Percentiles rank a stretch among this genome's conserved stretches.
phyloP scores from a whole-genome alignment of 2,329 filamentous ascomycete genomes.

The Sordariomycetes sp. region DNA sequence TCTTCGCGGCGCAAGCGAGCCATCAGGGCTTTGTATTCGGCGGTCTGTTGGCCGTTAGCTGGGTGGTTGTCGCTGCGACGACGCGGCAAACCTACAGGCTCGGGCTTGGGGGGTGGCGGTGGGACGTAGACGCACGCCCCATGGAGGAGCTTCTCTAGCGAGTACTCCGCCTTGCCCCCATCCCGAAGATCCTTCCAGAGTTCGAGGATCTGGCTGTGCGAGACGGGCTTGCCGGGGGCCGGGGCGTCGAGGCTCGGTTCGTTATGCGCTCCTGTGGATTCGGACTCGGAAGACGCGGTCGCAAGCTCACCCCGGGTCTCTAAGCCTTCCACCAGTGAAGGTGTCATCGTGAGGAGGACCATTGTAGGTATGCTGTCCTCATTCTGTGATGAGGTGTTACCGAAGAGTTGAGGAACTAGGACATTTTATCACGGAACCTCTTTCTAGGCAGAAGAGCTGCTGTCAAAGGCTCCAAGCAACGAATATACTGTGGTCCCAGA shows the following conservation, averaged over 20 bases:
- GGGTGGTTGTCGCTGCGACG: not conserved
- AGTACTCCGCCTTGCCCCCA: constrained; percentile 22
- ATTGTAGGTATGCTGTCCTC: constrained; percentile 27
- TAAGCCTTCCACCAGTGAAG: constrained; percentile 54
- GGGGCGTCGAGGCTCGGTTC: constrained; percentile 28
- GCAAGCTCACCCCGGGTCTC: constrained; percentile 17
- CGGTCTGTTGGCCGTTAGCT: constrained; percentile 37
- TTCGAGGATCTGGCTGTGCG: constrained; percentile 57
- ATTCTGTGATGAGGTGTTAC: not conserved
- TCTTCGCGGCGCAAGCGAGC: constrained; percentile 70
- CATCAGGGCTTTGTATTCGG: constrained; percentile 84
- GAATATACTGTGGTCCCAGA: not conserved
- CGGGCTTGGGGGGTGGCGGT: constrained; percentile 70
- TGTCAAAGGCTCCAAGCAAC: not conserved
- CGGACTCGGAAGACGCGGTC: not conserved
- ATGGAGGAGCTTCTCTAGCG: constrained; percentile 60
- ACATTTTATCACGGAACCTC: not conserved
- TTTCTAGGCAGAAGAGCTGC: not conserved
- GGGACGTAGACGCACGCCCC: constrained; percentile 64
- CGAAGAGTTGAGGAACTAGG: not conserved
- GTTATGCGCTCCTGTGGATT: not conserved
- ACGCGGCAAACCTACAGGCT: constrained; percentile 49
- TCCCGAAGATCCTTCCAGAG: constrained; percentile 43
- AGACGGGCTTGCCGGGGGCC: constrained; percentile 54
- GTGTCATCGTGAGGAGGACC: constrained; percentile 71